Evolutionary conservation across 1,284 basidiomycete species (phyloP), one percentile per base, ranked within the genome.

Genomic region (Ceraceosorus guamensis): DNA sequence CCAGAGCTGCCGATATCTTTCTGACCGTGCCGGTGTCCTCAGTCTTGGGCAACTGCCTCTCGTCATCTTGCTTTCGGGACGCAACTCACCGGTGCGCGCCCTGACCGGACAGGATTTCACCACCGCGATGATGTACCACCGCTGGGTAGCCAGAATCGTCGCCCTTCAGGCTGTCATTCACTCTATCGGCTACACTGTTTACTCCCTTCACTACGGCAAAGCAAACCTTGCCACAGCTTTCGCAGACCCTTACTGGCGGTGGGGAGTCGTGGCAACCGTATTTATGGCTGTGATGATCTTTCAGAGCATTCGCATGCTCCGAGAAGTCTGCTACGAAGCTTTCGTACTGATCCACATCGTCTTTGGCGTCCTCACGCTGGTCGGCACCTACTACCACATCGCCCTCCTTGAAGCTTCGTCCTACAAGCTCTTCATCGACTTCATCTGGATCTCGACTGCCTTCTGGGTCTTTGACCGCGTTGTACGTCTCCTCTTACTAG

Each of bases 111-210:
- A 71, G 37, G 16, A 56, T 35, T 76, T 73, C 61, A 64, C 69
- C 39, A 70, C 64, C 10, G 53, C 70, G 30, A 73, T 77, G 57
- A 60, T 77, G 1, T 70, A 69, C 31, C 77, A 78, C 41, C 67
- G 76, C 7, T 76, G 73, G 73, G 62, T 78, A 6, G 69, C 72
- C 1, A 50, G 75, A 3, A 52, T 70, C 32, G 66, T 67, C 49
- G 67, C 61, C 49, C 3, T 63, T 4, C 65, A 74, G 24, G 70
- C 61, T 30, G 7, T 67, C 16, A n/a, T 71, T 3, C 77, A 78
- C 41, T 62, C 61, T 6, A n/a, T 58, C 11, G 59, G 48, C 7
- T 69, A 51, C 49, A 62, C 64, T 11, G 55, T 55, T 2, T 47
- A 54, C 33, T 56, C 56, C 6, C 39, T 55, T 4, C 43, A 50